A percentile compares a stretch with the other conserved stretches of the same genome.
phyloP scores from a whole-genome alignment of 2,329 filamentous ascomycete genomes.

The Aspergillus tubingensis region DNA sequence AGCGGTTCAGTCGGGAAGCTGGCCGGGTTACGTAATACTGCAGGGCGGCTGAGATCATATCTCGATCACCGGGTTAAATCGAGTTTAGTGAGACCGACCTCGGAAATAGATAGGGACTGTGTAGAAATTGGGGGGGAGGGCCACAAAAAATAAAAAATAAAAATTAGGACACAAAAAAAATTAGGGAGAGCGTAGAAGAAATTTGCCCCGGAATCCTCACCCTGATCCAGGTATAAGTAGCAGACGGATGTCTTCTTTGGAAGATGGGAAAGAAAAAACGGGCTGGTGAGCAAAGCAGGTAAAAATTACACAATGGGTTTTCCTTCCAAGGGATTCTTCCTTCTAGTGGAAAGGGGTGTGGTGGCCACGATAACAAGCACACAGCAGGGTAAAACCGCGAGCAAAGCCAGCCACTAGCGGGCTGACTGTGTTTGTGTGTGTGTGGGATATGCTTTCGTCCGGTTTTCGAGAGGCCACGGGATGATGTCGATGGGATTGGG shows the following conservation, averaged over 20 bases:
- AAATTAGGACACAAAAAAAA: background rate
- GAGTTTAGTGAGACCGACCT: background rate
- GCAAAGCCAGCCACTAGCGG: background rate
- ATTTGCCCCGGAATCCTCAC: background rate
- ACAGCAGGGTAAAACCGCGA: too few relatives aligned
- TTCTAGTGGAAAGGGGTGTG: background rate
- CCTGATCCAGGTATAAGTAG: conserved; percentile 6
- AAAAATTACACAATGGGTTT: background rate
- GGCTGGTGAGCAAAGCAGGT: background rate
- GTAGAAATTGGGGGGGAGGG: background rate
- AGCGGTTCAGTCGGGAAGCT: conserved; percentile 2
- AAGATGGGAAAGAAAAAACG: background rate
- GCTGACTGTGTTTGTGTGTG: background rate
- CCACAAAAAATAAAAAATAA: background rate
- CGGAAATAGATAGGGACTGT: background rate
- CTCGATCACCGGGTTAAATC: conserved; percentile 2
- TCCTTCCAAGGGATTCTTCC: too few relatives aligned
- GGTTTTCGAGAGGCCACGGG: background rate
- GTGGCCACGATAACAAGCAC: background rate
- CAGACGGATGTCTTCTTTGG: conserved; percentile 1
- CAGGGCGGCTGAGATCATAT: conserved; percentile 14
- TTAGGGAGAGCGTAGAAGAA: background rate
- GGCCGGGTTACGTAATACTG: conserved; percentile 16
- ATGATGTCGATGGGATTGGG: background rate
- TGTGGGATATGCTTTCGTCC: background rate